A percentile compares a stretch with the other conserved stretches of the same genome.
Evolutionary conservation across 2,329 filamentous ascomycete species (phyloP).

Genomic region (Verticillium nubilum): DNA sequence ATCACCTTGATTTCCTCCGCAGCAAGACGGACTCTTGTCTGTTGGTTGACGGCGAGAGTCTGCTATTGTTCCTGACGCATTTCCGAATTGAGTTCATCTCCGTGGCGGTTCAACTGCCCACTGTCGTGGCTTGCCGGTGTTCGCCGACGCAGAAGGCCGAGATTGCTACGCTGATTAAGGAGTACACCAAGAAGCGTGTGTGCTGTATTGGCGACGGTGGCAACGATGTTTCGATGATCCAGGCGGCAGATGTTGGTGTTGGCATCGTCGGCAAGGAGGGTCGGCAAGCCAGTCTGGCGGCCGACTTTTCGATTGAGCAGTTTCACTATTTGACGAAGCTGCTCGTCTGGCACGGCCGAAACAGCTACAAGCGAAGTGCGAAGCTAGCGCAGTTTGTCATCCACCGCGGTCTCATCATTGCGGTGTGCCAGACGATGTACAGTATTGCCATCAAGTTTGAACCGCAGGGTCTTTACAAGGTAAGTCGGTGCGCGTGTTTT

Average conservation of each 20-base stretch:
- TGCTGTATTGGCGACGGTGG: constrained; percentile 98
- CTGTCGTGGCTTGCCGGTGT: constrained; percentile 93
- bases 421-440: constrained; percentile 95
- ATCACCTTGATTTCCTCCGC: constrained; percentile 81
- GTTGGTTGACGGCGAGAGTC: constrained; percentile 89
- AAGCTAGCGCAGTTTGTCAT: constrained; percentile 98
- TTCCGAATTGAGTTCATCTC: constrained; percentile 84
- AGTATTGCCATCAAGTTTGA: constrained; percentile 90
- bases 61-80: constrained; percentile 75
- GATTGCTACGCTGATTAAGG: constrained; percentile 82
- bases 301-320: constrained; percentile 94
- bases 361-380: constrained; percentile 92
- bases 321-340: constrained; percentile 94
- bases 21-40: constrained; percentile 84
- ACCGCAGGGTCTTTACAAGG: constrained; percentile 86
- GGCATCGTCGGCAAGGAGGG: constrained; percentile 98
- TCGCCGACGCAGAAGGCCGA: constrained; percentile 97
- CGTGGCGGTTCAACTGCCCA: constrained; percentile 78
- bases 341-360: constrained; percentile 97
- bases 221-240: constrained; percentile 99
- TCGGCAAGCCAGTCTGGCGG: constrained; percentile 86
- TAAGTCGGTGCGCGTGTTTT: constrained; percentile 18
- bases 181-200: constrained; percentile 88
- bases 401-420: constrained; percentile 91
- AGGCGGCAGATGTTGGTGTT: constrained; percentile 94